Evolutionary conservation across 192 early-diverging fungal genomes (phyloP).

Genomic region (Coemansia sp.): DNA sequence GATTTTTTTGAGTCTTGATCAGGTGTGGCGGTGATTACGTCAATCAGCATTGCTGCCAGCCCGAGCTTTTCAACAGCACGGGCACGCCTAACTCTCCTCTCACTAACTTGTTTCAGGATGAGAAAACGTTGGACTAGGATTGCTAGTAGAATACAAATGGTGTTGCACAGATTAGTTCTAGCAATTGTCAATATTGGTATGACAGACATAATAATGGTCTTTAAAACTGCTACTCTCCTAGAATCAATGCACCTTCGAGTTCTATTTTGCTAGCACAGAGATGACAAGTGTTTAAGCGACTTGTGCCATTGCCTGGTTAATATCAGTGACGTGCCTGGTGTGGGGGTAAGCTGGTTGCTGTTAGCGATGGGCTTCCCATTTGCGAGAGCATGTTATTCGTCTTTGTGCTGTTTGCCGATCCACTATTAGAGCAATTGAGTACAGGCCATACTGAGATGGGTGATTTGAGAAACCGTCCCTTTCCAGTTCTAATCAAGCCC

Average conservation of each 20-base stretch:
- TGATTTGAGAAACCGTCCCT: constrained; percentile 1
- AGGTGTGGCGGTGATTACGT: not conserved
- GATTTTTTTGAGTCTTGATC: not conserved
- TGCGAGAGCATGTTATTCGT: not conserved
- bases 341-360: not conserved
- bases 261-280: not conserved
- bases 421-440: not conserved
- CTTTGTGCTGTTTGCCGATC: not conserved
- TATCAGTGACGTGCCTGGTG: not conserved
- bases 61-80: not conserved
- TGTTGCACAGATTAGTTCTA: too few species aligned
- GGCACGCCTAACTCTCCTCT: not conserved
- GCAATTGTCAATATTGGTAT: too few species aligned
- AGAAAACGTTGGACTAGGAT: too few species aligned
- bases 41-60: not conserved
- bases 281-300: not conserved
- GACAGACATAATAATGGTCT: too few species aligned
- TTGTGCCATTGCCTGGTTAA: not conserved
- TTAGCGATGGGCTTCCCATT: not conserved
- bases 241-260: too few species aligned
- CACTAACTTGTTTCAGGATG: too few species aligned
- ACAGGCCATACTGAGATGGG: not conserved
- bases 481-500: not conserved
- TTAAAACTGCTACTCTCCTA: too few species aligned
- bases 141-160: too few species aligned